Evolutionary conservation across 768 basidiomycete genomes (phyloP), one percentile per base, ranked within the genome.

Genomic region (Xerocomellus intermedius): DNA sequence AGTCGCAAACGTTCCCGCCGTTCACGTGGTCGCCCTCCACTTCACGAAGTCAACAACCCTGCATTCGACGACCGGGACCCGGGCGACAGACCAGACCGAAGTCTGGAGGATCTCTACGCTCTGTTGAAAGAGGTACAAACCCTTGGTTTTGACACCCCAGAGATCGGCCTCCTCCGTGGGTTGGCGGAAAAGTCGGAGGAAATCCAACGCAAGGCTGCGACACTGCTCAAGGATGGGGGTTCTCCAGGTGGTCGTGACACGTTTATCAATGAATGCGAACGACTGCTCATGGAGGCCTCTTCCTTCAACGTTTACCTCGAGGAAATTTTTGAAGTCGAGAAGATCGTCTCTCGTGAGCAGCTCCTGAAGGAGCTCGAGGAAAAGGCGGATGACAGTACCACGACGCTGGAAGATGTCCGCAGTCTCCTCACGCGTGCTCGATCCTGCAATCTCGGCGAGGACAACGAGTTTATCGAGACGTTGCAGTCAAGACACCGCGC

Each of bases 261-360:
- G 17, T 87, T 81, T 63, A 73, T 91, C 53, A 75, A 79, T 51
- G 85, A 89, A 42, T 91, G 90, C 70, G 86, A 86, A 58, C 81
- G 79, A 36, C 74, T 93, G 3, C 77, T 92, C 51, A 67, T 84
- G 48, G 80, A 88, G 26, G 86, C 84, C 2, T 85, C 85, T 3
- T 86, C 89, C 9, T 71, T 95, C 50, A 94, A 93, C 60, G 86
- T 96, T n/a, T 79, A 84, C 47, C 76, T 96, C 19, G 88, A 92
- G 14, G 91, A 94, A 68, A 75, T 95, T 14, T 67, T 77, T 17
- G 83, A 87, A 58, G 79, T 97, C 19, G 86, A 90, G 74, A 87
- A 83, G 71, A 85, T 94, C 52, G 87, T 92, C 22, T 82, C 88
- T 53, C 83, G 91, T 12, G 85, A 90, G 64, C 83, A 87, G 63